These are phyloP conservation scores for Capronia epimyces DNA, from an alignment of 2,329 filamentous ascomycete genomes.

Conservation along the genomic window DNA sequence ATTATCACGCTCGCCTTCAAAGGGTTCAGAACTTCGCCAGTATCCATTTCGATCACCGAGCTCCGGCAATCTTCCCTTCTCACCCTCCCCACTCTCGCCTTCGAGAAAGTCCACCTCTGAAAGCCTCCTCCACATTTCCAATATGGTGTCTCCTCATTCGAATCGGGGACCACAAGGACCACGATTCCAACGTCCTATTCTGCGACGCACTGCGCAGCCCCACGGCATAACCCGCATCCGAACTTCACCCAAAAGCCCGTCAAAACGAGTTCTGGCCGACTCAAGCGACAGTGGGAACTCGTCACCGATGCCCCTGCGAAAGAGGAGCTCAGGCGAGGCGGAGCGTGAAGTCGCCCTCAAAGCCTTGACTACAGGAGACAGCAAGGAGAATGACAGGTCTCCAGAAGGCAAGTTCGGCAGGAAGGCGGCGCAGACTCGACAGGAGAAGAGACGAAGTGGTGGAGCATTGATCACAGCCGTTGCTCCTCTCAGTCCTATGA, in stretches of 20 bases:
- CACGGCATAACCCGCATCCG: conserved; percentile 50
- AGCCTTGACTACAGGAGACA: conserved; percentile 31
- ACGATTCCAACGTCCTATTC: conserved; percentile 50
- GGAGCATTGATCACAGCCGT: conserved; percentile 48
- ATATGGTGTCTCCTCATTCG: conserved; percentile 50
- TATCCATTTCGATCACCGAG: conserved; percentile 48
- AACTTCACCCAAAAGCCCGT: conserved; percentile 72
- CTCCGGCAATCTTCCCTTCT: conserved; percentile 44
- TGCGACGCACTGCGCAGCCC: conserved; percentile 37
- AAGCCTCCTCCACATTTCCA: conserved; percentile 48
- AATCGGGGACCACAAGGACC: conserved; percentile 62
- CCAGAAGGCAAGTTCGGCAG: conserved; percentile 21
- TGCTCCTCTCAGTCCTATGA: conserved; percentile 66
- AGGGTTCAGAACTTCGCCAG: conserved; percentile 59
- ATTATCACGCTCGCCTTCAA: conserved; percentile 88
- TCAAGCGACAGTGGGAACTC: conserved; percentile 67
- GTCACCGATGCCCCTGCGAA: conserved; percentile 41
- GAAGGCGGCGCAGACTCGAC: conserved; percentile 40
- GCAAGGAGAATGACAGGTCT: conserved; percentile 27
- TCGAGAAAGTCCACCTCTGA: conserved; percentile 49
- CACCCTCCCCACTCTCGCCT: conserved; percentile 54
- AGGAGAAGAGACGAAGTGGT: conserved; percentile 47
- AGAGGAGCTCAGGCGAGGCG: conserved; percentile 38
- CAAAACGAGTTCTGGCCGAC: conserved; percentile 68
- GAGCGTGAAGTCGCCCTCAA: conserved; percentile 45